Percentiles rank a stretch among this genome's conserved stretches.
Conservation (phyloP, 2,329 filamentous ascomycete genomes). For the Claviceps humidiphila region DNA sequence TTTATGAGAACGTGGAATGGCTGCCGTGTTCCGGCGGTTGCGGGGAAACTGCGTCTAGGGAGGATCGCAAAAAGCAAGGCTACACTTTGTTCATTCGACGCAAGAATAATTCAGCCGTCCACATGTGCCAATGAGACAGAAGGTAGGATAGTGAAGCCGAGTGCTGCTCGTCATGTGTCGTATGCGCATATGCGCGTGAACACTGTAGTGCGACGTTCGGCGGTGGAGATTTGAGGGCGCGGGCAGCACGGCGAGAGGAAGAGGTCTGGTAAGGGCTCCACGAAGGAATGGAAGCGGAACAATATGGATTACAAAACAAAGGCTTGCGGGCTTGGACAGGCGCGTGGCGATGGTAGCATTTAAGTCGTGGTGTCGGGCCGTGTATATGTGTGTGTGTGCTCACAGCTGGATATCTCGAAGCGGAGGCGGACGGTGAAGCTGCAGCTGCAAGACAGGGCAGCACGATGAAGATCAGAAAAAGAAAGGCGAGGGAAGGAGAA, state of each 20-base stretch:
- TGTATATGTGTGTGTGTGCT: background rate
- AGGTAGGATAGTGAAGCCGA: background rate
- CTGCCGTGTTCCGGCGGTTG: no score
- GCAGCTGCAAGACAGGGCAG: no score
- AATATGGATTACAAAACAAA: background rate
- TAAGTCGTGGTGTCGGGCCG: background rate
- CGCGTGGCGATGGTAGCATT: background rate
- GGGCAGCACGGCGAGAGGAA: background rate
- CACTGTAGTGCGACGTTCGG: background rate
- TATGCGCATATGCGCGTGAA: background rate
- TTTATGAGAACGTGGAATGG: no score
- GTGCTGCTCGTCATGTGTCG: background rate
- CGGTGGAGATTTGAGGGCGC: background rate
- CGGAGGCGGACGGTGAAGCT: no score
- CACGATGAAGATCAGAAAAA: background rate
- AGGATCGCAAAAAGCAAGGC: no score
- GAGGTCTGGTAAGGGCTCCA: no score
- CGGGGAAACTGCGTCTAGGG: no score
- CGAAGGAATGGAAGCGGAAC: background rate
- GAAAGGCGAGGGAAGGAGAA: background rate
- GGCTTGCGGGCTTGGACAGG: background rate
- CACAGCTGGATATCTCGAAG: background rate
- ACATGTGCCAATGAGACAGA: background rate
- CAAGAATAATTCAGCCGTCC: background rate
- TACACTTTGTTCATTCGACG: no score